Evolutionary conservation across 306 rosid species (phyloP).

Genomic region (Cajanus cajan): DNA sequence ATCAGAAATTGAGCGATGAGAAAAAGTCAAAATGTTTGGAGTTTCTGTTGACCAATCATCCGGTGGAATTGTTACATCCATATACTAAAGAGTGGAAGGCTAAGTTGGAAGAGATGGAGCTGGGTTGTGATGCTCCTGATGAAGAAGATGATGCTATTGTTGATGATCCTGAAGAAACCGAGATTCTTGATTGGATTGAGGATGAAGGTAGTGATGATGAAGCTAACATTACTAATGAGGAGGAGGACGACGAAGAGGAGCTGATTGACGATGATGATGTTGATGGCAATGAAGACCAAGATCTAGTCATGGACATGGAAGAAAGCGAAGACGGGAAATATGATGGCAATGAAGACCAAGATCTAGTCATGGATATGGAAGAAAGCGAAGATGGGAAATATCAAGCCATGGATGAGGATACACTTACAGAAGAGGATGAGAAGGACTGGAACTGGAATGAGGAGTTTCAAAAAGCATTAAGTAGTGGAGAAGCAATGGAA

Average conservation of each 20-base stretch:
- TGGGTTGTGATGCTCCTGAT: constrained; percentile 97
- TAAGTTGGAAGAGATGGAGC: constrained; percentile 86
- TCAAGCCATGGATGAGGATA: constrained; percentile 29
- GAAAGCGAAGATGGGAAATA: constrained; percentile 38
- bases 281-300: constrained; percentile 28
- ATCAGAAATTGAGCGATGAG: constrained; percentile 74
- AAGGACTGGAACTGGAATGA: constrained; percentile 47
- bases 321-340: constrained; percentile 38
- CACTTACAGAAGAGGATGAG: constrained; percentile 12
- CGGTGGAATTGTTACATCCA: constrained; percentile 77
- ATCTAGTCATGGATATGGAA: constrained; percentile 49
- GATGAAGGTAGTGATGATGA: constrained; percentile 38
- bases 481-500: constrained; percentile 75
- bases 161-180: constrained; percentile 46
- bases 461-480: constrained; percentile 53
- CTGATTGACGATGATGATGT: constrained; percentile 17
- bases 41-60: constrained; percentile 76
- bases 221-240: not conserved
- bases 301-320: constrained; percentile 49
- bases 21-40: constrained; percentile 80
- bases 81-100: constrained; percentile 96
- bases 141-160: constrained; percentile 43
- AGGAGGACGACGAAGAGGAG: constrained; percentile 12
- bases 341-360: constrained; percentile 29
- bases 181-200: constrained; percentile 83